These are phyloP conservation scores for Phytophthora uliginosa DNA, from an alignment of 352 stramenopile species.

Conservation along the genomic window DNA sequence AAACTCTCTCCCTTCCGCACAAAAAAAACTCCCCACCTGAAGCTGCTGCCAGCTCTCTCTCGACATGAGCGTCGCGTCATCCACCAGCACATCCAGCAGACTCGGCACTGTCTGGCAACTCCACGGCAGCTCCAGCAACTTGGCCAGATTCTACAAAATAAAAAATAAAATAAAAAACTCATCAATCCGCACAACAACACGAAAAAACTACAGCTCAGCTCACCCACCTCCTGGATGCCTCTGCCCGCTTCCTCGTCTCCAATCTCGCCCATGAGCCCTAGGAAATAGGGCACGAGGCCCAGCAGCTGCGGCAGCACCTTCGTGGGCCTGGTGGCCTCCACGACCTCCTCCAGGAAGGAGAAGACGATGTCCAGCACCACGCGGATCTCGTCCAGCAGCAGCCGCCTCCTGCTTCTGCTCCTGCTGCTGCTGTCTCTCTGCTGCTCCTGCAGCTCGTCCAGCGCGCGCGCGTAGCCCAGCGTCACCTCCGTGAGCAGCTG, in stretches of 20 bases:
- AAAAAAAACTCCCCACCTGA: slow-evolving; percentile 41
- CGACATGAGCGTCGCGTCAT: slow-evolving; percentile 57
- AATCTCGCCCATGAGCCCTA: slow-evolving; percentile 56
- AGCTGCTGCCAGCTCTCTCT: slow-evolving; percentile 61
- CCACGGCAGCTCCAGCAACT: slow-evolving; percentile 80
- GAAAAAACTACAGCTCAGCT: not conserved
- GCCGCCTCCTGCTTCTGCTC: not conserved
- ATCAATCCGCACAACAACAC: not conserved
- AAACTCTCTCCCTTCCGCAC: not conserved
- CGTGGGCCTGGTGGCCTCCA: slow-evolving; percentile 31
- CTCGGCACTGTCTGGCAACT: slow-evolving; percentile 53
- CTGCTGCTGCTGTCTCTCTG: not conserved
- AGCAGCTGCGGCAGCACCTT: slow-evolving; percentile 74
- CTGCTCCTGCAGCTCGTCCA: slow-evolving; percentile 43
- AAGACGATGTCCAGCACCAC: slow-evolving; percentile 67
- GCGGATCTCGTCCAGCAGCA: slow-evolving; percentile 59
- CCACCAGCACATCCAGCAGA: slow-evolving; percentile 69
- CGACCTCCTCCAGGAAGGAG: slow-evolving; percentile 59
- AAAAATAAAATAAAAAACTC: not conserved
- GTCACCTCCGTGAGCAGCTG: slow-evolving; percentile 84
- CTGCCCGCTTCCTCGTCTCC: slow-evolving; percentile 3
- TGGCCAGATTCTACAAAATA: slow-evolving; percentile 57
- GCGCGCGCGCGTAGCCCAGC: slow-evolving; percentile 63
- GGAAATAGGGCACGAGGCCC: slow-evolving; percentile 63
- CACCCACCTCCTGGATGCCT: slow-evolving; percentile 3